Percentiles rank a stretch among this genome's conserved stretches.
phyloP scores from a whole-genome alignment of 768 basidiomycete genomes.

The Lentinula aciculospora region DNA sequence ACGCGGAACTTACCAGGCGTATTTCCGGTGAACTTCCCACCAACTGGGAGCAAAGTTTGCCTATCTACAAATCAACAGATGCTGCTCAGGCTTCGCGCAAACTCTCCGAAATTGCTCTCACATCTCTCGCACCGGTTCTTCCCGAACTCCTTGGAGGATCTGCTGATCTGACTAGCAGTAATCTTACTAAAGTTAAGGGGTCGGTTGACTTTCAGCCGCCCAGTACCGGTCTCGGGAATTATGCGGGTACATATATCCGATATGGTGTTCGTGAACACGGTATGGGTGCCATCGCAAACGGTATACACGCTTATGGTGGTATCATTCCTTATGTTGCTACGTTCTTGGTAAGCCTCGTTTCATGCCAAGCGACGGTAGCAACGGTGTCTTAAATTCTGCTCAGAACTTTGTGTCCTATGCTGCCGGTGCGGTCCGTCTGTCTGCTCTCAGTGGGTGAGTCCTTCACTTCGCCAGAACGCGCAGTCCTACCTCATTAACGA shows the following conservation, averaged over 20 bases:
- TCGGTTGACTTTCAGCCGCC: slow-evolving; percentile 91
- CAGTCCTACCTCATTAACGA: background rate
- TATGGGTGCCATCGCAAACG: slow-evolving; percentile 96
- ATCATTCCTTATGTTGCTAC: slow-evolving; percentile 90
- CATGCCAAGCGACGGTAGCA: background rate
- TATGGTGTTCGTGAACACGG: slow-evolving; percentile 98
- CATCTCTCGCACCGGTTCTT: slow-evolving; percentile 63
- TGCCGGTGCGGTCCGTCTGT: slow-evolving; percentile 86
- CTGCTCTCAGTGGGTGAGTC: slow-evolving; percentile 61
- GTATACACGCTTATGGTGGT: slow-evolving; percentile 83
- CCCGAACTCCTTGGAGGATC: slow-evolving; percentile 89
- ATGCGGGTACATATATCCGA: slow-evolving; percentile 86
- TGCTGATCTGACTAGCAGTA: slow-evolving; percentile 89
- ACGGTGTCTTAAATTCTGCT: background rate
- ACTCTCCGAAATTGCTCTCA: slow-evolving; percentile 85
- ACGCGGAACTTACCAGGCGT: slow-evolving; percentile 82
- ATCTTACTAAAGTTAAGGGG: slow-evolving; percentile 82
- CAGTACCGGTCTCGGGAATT: slow-evolving; percentile 76
- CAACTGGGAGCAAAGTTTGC: slow-evolving; percentile 82
- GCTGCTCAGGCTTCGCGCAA: slow-evolving; percentile 89
- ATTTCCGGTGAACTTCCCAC: slow-evolving; percentile 78
- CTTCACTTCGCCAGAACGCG: too few relatives aligned
- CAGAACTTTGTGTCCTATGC: slow-evolving; percentile 94
- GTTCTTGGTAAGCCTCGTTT: slow-evolving; percentile 55
- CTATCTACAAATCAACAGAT: slow-evolving; percentile 79